phyloP scores from a whole-genome alignment of 108 stramenopile species.

The Schizochytrium sp. region DNA sequence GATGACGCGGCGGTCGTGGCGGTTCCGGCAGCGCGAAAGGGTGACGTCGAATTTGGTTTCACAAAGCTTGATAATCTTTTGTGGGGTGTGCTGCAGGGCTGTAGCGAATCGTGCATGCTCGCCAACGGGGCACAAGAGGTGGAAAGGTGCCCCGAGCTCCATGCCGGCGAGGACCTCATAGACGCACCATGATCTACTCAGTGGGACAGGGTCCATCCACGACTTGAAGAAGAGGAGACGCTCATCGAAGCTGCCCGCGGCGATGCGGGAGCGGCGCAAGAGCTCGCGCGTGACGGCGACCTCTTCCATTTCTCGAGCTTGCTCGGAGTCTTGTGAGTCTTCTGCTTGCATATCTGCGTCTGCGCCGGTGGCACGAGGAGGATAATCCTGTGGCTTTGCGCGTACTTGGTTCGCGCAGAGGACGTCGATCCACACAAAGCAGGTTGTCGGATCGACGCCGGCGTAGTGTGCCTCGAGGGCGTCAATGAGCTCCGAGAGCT shows the following conservation, averaged over 20 bases:
- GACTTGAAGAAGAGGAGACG: slow-evolving; percentile 12
- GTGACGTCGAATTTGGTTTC: neutral
- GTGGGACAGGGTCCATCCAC: neutral
- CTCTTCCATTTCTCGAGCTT: neutral
- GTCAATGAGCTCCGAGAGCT: neutral
- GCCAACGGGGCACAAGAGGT: neutral
- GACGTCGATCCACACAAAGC: slow-evolving; percentile 6
- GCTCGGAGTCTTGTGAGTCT: too few species aligned
- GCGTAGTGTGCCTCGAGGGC: neutral
- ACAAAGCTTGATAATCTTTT: neutral
- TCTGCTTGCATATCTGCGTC: too few species aligned
- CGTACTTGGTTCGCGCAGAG: neutral
- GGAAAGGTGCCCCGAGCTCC: neutral
- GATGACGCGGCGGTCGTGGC: neutral
- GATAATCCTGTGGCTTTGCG: neutral
- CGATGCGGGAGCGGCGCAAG: neutral
- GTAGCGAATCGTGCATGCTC: neutral
- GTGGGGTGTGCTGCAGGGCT: neutral
- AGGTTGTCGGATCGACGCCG: neutral
- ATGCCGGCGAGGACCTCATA: neutral
- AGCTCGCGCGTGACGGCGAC: neutral
- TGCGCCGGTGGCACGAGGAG: too few species aligned
- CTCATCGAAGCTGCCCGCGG: neutral
- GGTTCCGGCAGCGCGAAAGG: neutral
- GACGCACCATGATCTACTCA: neutral